Conservation (phyloP, 805 yeast species). For the Yarrowia divulgata region DNA sequence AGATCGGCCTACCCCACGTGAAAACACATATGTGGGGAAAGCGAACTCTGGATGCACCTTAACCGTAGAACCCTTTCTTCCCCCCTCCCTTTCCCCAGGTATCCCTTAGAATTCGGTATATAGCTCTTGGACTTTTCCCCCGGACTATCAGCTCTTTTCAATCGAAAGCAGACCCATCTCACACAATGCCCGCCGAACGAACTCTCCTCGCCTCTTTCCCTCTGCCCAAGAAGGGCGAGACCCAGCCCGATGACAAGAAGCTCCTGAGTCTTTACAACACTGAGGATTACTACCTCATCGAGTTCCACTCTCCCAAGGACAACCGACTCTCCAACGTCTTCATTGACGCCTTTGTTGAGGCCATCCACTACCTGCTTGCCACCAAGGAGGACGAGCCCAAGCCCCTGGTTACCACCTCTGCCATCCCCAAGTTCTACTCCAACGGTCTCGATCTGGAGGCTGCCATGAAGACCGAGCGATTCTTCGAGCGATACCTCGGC, state of each 20-base stretch:
- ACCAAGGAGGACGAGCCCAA: conserved; percentile 45
- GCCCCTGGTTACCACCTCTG: conserved; percentile 53
- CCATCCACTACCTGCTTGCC: conserved; percentile 47
- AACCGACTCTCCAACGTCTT: conserved; percentile 51
- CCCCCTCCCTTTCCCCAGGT: not conserved
- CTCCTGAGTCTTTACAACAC: conserved; percentile 57
- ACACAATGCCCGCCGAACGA: conserved; percentile 31
- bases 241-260: conserved; percentile 37
- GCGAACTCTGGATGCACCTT: conserved; percentile 5
- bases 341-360: conserved; percentile 49
- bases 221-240: conserved; percentile 33
- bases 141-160: not conserved
- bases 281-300: conserved; percentile 48
- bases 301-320: conserved; percentile 50
- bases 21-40: conserved; percentile 13
- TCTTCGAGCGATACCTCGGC: conserved; percentile 49
- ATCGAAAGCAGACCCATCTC: not conserved
- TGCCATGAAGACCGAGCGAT: conserved; percentile 49
- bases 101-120: not conserved
- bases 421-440: conserved; percentile 51
- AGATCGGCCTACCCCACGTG: conserved; percentile 14
- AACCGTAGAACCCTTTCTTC: not conserved
- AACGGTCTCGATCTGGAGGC: conserved; percentile 53
- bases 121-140: not conserved
- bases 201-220: conserved; percentile 33